Percentiles rank a stretch among this genome's conserved stretches.
phyloP scores from a whole-genome alignment of 129 eudicot species.

The Heracleum sosnowskyi region DNA sequence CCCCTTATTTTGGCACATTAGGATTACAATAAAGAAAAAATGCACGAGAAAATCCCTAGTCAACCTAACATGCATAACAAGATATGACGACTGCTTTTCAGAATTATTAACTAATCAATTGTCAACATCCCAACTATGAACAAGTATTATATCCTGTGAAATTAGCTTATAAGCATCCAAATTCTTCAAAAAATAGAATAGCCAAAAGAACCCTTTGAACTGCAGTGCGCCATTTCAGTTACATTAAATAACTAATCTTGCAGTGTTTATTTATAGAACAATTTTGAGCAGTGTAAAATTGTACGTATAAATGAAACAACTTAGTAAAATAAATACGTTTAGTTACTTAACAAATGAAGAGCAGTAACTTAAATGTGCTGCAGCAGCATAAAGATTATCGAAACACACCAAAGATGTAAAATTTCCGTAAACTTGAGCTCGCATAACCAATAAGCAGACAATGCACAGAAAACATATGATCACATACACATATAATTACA shows the following conservation, averaged over 20 bases:
- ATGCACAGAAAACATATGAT: background rate
- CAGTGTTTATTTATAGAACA: background rate
- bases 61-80: background rate
- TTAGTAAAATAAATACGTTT: background rate
- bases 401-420: background rate
- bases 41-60: background rate
- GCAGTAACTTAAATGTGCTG: background rate
- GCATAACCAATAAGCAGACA: background rate
- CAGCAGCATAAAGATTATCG: background rate
- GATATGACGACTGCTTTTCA: background rate
- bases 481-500: background rate
- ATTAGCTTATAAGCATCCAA: background rate
- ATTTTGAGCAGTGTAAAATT: background rate
- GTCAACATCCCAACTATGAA: background rate
- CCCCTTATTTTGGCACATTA: background rate
- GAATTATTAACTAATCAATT: background rate
- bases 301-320: background rate
- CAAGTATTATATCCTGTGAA: background rate
- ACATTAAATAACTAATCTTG: too few relatives aligned
- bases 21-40: background rate
- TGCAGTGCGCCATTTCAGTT: background rate
- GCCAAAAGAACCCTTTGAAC: background rate
- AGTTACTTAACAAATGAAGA: background rate
- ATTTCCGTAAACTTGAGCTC: background rate
- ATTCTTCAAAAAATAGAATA: background rate